Conservation (phyloP, 371 early-diverging fungal species). For the Rhizomucor pusillus region DNA sequence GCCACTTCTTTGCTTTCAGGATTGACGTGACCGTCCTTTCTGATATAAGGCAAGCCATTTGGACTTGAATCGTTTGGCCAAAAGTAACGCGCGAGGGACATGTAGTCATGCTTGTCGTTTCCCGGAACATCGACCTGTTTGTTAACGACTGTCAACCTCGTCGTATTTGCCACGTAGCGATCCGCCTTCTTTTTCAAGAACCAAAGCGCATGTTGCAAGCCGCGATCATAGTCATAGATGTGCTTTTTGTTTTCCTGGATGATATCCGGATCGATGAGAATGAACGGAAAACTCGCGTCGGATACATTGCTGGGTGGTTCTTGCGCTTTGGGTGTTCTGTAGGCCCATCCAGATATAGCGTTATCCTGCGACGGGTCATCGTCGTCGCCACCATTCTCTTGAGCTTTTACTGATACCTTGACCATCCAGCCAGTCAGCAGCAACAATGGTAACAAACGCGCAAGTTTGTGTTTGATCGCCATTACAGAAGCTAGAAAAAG, state of each 20-base stretch:
- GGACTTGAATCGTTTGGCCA: slow-evolving; percentile 42
- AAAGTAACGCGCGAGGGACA: slow-evolving; percentile 51
- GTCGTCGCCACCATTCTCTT: slow-evolving; percentile 1
- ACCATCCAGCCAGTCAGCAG: too few species aligned
- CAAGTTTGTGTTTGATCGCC: too few species aligned
- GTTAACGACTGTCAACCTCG: slow-evolving; percentile 46
- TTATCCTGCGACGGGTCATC: background rate
- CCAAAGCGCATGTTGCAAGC: slow-evolving; percentile 26
- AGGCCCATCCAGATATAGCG: slow-evolving; percentile 15
- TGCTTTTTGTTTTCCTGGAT: slow-evolving; percentile 16
- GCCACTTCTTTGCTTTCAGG: slow-evolving; percentile 45
- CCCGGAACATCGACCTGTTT: slow-evolving; percentile 44
- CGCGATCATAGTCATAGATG: slow-evolving; percentile 20
- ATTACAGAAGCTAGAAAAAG: too few species aligned
- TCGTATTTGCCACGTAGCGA: slow-evolving; percentile 23
- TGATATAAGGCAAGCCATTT: slow-evolving; percentile 46
- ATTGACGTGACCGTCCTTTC: slow-evolving; percentile 48
- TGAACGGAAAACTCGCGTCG: slow-evolving; percentile 8
- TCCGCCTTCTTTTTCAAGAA: slow-evolving; percentile 19
- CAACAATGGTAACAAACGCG: too few species aligned
- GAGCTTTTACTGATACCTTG: too few species aligned
- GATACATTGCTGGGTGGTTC: slow-evolving; percentile 11
- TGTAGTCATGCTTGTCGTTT: slow-evolving; percentile 51
- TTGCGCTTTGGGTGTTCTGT: slow-evolving; percentile 15
- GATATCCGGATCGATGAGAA: slow-evolving; percentile 4